Conservation (phyloP, 2,329 filamentous ascomycete genomes). For the Zymoseptoria ardabiliae region DNA sequence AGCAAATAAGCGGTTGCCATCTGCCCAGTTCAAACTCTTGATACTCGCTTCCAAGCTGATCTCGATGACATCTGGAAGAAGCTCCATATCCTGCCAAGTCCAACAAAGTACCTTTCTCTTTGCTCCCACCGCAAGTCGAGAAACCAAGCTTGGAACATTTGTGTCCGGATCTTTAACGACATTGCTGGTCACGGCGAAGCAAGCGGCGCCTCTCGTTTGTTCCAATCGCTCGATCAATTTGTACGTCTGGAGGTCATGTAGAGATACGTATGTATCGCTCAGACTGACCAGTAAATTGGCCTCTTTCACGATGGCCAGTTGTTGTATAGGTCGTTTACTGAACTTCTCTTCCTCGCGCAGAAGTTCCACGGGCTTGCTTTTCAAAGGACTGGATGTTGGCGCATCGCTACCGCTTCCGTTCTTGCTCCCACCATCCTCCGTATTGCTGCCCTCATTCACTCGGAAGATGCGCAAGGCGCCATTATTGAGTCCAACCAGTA, state of each 20-base stretch:
- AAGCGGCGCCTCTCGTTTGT: constrained; percentile 78
- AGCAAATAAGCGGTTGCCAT: constrained; percentile 75
- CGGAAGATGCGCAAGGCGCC: constrained; percentile 86
- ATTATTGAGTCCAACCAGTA: constrained; percentile 86
- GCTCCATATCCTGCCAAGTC: constrained; percentile 94
- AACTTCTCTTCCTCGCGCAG: constrained; percentile 92
- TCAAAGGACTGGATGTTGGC: constrained; percentile 25
- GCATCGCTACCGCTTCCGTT: constrained; percentile 38
- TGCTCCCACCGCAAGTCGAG: constrained; percentile 80
- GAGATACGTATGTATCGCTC: constrained; percentile 79
- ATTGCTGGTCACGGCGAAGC: constrained; percentile 90
- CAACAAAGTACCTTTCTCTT: constrained; percentile 85
- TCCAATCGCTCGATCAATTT: constrained; percentile 70
- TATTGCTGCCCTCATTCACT: constrained; percentile 51
- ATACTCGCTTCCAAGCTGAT: constrained; percentile 75
- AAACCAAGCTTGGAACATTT: constrained; percentile 87
- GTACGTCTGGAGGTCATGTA: constrained; percentile 84
- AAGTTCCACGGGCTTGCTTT: constrained; percentile 60
- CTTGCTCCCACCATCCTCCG: constrained; percentile 19
- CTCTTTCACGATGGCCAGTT: constrained; percentile 93
- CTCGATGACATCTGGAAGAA: constrained; percentile 65
- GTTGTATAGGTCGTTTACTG: constrained; percentile 79
- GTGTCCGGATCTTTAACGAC: constrained; percentile 84
- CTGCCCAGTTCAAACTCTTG: constrained; percentile 85
- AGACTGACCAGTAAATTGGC: constrained; percentile 85